These are phyloP conservation scores for Plicaturopsis crispa DNA, from an alignment of 768 basidiomycete genomes.

Conservation along the genomic window DNA sequence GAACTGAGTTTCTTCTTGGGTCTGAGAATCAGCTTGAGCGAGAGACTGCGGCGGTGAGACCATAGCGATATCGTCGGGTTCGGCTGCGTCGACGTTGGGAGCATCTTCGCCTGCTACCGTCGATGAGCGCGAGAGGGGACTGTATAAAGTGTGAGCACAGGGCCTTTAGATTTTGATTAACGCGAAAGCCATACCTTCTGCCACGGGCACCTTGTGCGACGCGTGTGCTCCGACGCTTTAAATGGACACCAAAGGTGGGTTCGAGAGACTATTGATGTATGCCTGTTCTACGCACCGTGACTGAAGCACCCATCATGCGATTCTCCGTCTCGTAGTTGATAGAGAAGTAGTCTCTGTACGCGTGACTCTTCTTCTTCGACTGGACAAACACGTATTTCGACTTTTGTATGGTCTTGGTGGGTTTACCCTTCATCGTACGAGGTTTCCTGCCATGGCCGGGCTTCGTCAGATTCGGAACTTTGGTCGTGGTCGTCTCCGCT, in stretches of 20 bases:
- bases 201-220: neutral
- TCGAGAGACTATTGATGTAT: constrained; percentile 1
- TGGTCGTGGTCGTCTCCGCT: constrained; percentile 37
- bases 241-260: constrained; percentile 6
- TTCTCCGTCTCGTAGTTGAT: constrained; percentile 53
- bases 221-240: constrained; percentile 1
- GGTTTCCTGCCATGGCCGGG: neutral
- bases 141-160: constrained; percentile 21
- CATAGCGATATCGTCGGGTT: neutral
- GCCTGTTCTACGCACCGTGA: constrained; percentile 35
- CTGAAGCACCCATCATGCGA: constrained; percentile 49
- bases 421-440: constrained; percentile 25
- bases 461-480: constrained; percentile 32
- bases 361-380: constrained; percentile 31
- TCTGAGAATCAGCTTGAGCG: constrained; percentile 21
- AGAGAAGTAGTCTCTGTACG: constrained; percentile 65
- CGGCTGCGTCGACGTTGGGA: constrained; percentile 6
- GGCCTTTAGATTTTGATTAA: constrained; percentile 5
- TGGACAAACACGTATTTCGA: constrained; percentile 51
- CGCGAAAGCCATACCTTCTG: constrained; percentile 6
- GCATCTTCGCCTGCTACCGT: constrained; percentile 9
- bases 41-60: constrained; percentile 4
- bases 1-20: constrained; percentile 32
- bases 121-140: constrained; percentile 1
- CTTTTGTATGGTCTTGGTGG: constrained; percentile 46